phyloP scores from a whole-genome alignment of 2,329 filamentous ascomycete species.

The Trichophyton schoenleinii region DNA sequence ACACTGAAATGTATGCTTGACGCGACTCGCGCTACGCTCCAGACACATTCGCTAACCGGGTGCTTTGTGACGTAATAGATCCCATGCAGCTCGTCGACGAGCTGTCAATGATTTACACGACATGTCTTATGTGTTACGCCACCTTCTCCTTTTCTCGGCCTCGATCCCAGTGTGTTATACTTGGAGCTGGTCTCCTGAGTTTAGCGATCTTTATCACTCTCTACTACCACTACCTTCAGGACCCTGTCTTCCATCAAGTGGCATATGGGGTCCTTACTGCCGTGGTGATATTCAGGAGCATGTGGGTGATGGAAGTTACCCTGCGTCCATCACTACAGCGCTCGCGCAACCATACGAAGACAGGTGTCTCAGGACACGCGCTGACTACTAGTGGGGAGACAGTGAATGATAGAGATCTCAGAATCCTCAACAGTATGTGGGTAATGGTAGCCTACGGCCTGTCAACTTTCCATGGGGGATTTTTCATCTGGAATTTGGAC shows the following conservation, averaged over 20 bases:
- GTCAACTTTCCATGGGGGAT: slow-evolving; percentile 59
- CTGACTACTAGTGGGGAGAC: slow-evolving; percentile 30
- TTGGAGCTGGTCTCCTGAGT: slow-evolving; percentile 46
- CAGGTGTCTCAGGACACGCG: slow-evolving; percentile 21
- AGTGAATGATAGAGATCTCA: slow-evolving; percentile 43
- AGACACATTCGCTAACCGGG: slow-evolving; percentile 14
- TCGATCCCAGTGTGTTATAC: slow-evolving; percentile 35
- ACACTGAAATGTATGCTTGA: slow-evolving; percentile 45
- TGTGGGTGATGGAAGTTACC: slow-evolving; percentile 63
- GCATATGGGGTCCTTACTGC: slow-evolving; percentile 62
- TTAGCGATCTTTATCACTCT: slow-evolving; percentile 60
- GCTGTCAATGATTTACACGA: slow-evolving; percentile 60
- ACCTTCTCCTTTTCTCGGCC: slow-evolving; percentile 60
- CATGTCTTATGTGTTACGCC: slow-evolving; percentile 57
- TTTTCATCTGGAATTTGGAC: slow-evolving; percentile 66
- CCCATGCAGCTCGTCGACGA: slow-evolving; percentile 61
- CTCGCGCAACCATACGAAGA: slow-evolving; percentile 35
- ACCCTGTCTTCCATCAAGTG: slow-evolving; percentile 71
- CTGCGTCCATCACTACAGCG: slow-evolving; percentile 47
- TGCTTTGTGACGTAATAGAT: slow-evolving; percentile 30
- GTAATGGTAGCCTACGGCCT: slow-evolving; percentile 57
- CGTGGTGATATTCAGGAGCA: slow-evolving; percentile 56
- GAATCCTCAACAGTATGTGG: slow-evolving; percentile 60
- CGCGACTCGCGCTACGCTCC: not conserved
- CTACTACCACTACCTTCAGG: slow-evolving; percentile 69